phyloP scores from a whole-genome alignment of 2,329 filamentous ascomycete genomes.

The Grosmannia serpens region DNA sequence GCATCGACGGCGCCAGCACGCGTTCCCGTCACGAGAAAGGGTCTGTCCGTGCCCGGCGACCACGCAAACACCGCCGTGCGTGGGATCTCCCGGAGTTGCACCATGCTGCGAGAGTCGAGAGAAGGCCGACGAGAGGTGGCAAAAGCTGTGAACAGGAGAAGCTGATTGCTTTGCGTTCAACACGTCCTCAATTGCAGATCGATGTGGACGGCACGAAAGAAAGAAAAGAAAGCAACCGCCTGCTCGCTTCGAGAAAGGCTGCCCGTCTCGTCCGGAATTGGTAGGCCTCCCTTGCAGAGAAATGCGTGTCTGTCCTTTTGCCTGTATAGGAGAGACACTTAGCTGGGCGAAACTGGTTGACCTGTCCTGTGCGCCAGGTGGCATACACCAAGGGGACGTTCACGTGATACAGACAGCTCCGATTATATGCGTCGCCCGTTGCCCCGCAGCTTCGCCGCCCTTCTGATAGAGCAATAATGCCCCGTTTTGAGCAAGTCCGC shows the following conservation, averaged over 20 bases:
- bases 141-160: background rate
- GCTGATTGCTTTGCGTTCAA: background rate
- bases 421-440: background rate
- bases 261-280: constrained; percentile 1
- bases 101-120: constrained; percentile 47
- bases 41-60: constrained; percentile 70
- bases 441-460: background rate
- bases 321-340: background rate
- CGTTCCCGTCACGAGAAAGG: constrained; percentile 85
- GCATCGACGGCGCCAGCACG: constrained; percentile 90
- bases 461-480: background rate
- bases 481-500: background rate
- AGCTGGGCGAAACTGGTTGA: constrained; percentile 7
- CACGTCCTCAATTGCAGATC: background rate
- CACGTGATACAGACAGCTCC: constrained; percentile 7
- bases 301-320: constrained; percentile 10
- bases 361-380: constrained; percentile 9
- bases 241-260: background rate
- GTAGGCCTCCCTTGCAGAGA: background rate
- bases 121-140: background rate
- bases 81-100: constrained; percentile 90
- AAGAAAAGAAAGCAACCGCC: background rate
- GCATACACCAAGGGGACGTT: constrained; percentile 1
- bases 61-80: constrained; percentile 96
- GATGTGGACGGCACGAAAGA: background rate